Base-by-base conservation (phyloP, 768 basidiomycete genomes). In the Kwoniella dejecticola region DNA sequence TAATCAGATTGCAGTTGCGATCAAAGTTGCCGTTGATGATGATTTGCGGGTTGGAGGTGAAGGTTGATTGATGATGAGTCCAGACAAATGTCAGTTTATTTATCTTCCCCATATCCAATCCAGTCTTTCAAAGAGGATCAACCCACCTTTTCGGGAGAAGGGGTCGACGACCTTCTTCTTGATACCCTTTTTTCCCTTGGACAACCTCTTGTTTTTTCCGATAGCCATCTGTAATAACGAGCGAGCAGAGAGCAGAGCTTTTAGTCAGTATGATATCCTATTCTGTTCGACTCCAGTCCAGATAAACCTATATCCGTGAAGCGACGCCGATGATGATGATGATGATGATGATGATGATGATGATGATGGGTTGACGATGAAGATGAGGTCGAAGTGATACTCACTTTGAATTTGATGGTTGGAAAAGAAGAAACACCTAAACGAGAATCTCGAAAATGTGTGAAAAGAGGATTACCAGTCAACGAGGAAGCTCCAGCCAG, bases 151-250 rank as follows among this genome's bases (percentile, higher is more conserved):
- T 84, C 96, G 88, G 70, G 95, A 88, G 89, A 99, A 96, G 68
- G 96, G 93, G 86, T 99, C 96, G 67, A 99, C 92, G 80, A 96
- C 93, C 88, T 98, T 96, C 85, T 98, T 99, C 92, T 99, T 99
- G 85, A 97, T 88, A 44, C 79, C 79, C 75, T 80, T 79, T 73
- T 80, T 80, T 46, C 78, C 75, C 53, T 78, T 77, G 19, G 68
- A 69, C 29, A 78, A 70, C 52, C 60, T 62, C 83, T 99, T 99
- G 84, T 97, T 98, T 91, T 98, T 80, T 62, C 79, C 79, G 71
- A 80, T 72, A 67, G 79, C 79, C 79, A 74, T 72, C 41, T 61
- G 57, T 49, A 17, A 38, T 8, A 15, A 7, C 15, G 33, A 36
- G 15, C 33, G 15, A 36, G 7, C 15, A 36, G 7, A 36, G 7